Conservation (phyloP, 1,284 basidiomycete species). For the Anthracocystis walkeri region DNA sequence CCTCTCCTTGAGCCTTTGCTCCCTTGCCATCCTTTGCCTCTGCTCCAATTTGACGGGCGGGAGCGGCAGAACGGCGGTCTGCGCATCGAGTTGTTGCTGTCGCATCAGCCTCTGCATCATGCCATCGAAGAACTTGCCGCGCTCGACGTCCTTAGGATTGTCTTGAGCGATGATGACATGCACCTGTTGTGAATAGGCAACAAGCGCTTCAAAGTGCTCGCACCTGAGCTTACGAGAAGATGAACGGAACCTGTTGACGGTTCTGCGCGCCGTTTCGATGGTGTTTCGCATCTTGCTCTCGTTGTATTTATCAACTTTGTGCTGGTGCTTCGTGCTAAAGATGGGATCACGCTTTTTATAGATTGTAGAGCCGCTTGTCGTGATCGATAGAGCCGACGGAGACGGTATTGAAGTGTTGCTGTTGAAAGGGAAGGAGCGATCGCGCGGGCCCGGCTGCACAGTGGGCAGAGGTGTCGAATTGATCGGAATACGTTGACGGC, state of each 20-base stretch:
- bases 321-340: slow-evolving; percentile 21
- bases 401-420: slow-evolving; percentile 13
- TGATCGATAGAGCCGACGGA: neutral
- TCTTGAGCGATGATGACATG: slow-evolving; percentile 42
- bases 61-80: slow-evolving; percentile 33
- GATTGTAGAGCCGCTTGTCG: neutral
- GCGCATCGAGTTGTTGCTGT: slow-evolving; percentile 33
- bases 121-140: neutral
- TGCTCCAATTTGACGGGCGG: slow-evolving; percentile 36
- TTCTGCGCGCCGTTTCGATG: slow-evolving; percentile 6
- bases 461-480: slow-evolving; percentile 13
- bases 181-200: slow-evolving; percentile 31
- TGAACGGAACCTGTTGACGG: slow-evolving; percentile 9
- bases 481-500: neutral
- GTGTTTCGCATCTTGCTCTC: neutral
- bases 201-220: slow-evolving; percentile 32
- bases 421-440: slow-evolving; percentile 25
- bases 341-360: slow-evolving; percentile 31
- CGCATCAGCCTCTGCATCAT: slow-evolving; percentile 19
- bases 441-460: neutral
- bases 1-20: slow-evolving; percentile 22
- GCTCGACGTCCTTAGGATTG: slow-evolving; percentile 10
- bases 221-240: neutral
- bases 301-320: neutral
- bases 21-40: slow-evolving; percentile 38